Conservation (phyloP, 257 asterid species). For the Lithospermum erythrorhizon region DNA sequence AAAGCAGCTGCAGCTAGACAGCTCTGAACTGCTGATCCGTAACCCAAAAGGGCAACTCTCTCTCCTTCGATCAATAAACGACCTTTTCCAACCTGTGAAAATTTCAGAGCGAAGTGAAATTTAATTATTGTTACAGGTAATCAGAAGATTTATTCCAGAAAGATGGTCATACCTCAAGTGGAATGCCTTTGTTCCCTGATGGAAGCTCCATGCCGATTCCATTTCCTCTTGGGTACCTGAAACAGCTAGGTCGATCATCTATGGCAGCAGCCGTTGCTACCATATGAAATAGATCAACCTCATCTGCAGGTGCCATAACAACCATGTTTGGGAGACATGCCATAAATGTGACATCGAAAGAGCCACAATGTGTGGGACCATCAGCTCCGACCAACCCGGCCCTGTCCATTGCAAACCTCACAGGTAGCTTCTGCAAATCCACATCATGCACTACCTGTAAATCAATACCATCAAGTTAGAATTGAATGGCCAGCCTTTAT, state of each 20-base stretch:
- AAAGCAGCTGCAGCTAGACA: slow-evolving; percentile 25
- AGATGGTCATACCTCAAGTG: slow-evolving; percentile 34
- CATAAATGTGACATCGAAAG: slow-evolving; percentile 60
- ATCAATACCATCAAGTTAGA: neutral
- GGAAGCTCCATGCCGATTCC: slow-evolving; percentile 50
- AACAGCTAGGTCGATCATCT: slow-evolving; percentile 54
- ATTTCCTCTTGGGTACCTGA: slow-evolving; percentile 68
- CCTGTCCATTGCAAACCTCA: slow-evolving; percentile 58
- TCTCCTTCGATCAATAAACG: slow-evolving; percentile 21
- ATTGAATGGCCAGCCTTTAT: neutral
- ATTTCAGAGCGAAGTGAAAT: too few species aligned
- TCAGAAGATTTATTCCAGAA: neutral
- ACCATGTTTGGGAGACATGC: slow-evolving; percentile 71
- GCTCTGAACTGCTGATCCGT: slow-evolving; percentile 21
- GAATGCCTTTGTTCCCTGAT: slow-evolving; percentile 40
- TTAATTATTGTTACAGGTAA: neutral
- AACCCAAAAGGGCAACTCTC: slow-evolving; percentile 29
- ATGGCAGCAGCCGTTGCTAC: slow-evolving; percentile 54
- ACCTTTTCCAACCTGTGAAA: slow-evolving; percentile 23
- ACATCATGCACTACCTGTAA: slow-evolving; percentile 62
- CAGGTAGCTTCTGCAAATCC: slow-evolving; percentile 59
- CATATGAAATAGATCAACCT: slow-evolving; percentile 66
- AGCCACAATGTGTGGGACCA: slow-evolving; percentile 68
- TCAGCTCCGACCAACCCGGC: slow-evolving; percentile 74
- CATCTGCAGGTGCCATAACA: slow-evolving; percentile 76